These are phyloP conservation scores for Pelomyxa schiedti DNA, from an alignment of 78 protist species.

Conservation along the genomic window DNA sequence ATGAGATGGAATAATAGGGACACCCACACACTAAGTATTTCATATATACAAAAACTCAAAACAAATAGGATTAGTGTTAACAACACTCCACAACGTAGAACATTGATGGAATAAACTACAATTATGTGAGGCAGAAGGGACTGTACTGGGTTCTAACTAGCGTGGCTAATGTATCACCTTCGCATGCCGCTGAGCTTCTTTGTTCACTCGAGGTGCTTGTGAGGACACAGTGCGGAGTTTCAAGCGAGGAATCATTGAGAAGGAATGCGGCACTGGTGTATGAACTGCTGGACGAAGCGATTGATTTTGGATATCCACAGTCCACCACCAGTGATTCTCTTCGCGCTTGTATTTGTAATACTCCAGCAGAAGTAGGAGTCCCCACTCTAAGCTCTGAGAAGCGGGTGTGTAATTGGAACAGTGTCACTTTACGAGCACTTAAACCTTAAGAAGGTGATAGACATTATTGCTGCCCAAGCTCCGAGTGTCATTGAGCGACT, in stretches of 20 bases:
- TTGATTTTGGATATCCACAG: slow-evolving; percentile 74
- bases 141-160: slow-evolving; percentile 69
- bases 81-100: neutral
- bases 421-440: no score
- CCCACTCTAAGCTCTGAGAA: no score
- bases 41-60: neutral
- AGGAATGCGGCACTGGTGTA: slow-evolving; percentile 76
- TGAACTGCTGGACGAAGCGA: slow-evolving; percentile 79
- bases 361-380: no score
- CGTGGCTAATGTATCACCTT: slow-evolving; percentile 55
- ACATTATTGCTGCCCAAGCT: no score
- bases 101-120: slow-evolving; percentile 59
- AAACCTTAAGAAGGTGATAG: no score
- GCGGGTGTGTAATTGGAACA: no score
- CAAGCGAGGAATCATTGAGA: slow-evolving; percentile 27
- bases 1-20: neutral
- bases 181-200: slow-evolving; percentile 58
- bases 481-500: neutral
- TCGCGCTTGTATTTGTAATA: no score
- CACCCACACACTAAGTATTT: neutral
- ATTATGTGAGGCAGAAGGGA: slow-evolving; percentile 34
- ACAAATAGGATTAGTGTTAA: neutral
- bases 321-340: slow-evolving; percentile 55
- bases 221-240: slow-evolving; percentile 22
- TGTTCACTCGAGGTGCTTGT: slow-evolving; percentile 39